Evolutionary conservation across 2,329 filamentous ascomycete genomes (phyloP), one percentile per base, ranked within the genome.

Genomic region (Diaporthe eres): DNA sequence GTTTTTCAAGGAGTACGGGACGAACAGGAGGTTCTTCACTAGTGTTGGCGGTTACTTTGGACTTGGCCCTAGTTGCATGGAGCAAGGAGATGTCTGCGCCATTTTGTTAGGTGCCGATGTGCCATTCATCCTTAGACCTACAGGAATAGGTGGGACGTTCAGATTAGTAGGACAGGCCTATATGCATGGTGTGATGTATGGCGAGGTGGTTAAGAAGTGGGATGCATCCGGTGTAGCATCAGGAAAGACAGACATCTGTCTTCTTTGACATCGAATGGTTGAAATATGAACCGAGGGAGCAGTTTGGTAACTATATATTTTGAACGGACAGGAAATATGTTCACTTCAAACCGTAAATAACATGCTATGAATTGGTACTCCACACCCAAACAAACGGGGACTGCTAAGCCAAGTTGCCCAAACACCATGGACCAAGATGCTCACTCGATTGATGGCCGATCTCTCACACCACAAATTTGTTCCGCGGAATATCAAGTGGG

Each of bases 1-100:
- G n/a, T 15, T 25, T 9, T 53, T 53, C 51, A 53, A 53, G n/a
- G 12, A 25, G 28, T 53, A 28, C 3, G n/a, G 51, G n/a, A 28
- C 51, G 22, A 53, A 53, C n/a, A 53, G n/a, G 51, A 53, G n/a
- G 51, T 53, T 53, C 28, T 53, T 53, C n/a, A 53, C 51, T 28
- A 53, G 51, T 28, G n/a, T 53, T 28, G 51, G 51, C 12, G 51
- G 51, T 15, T 28, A 53, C 51, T 53, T 53, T 53, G 51, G 51
- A 53, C 51, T 53, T 28, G 51, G 51, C 10, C 51, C 51, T 53
- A 28, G 51, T 28, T 53, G 51, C 12, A 53, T 28, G 51, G 12
- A 53, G 51, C 51, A 25, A 15, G 51, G n/a, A 28, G 51, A 53
- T 15, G 51, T 53, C n/a, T 53, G 51, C 12, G 51, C n/a, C 22